Percentiles rank a stretch among this genome's conserved stretches.
Conservation (phyloP, 257 asterid species). For the Capsicum baccatum region DNA sequence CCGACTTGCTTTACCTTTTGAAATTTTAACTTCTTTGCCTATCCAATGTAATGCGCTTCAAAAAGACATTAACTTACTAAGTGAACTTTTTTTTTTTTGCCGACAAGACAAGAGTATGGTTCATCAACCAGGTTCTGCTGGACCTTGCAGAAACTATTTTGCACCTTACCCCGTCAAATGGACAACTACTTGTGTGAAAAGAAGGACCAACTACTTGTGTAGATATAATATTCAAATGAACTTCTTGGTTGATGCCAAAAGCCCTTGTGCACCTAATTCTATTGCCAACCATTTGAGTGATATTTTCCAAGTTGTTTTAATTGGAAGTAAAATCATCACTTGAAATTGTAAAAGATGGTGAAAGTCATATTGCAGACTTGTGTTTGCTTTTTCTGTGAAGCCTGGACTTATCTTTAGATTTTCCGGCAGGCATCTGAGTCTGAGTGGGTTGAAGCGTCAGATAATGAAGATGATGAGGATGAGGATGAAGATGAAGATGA, state of each 20-base stretch:
- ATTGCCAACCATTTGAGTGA: neutral
- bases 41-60: neutral
- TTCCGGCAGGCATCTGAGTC: slow-evolving; percentile 79
- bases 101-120: neutral
- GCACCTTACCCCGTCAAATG: neutral
- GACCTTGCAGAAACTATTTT: neutral
- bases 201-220: neutral
- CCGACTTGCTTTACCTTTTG: neutral
- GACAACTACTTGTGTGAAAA: slow-evolving; percentile 1
- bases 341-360: neutral
- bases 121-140: neutral
- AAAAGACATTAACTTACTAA: neutral
- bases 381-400: slow-evolving; percentile 17
- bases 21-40: neutral
- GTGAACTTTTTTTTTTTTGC: neutral
- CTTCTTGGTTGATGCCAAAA: neutral
- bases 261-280: neutral
- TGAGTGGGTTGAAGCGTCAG: slow-evolving; percentile 94
- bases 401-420: slow-evolving; percentile 31
- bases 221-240: neutral
- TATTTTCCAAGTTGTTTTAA: neutral
- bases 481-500: slow-evolving; percentile 59
- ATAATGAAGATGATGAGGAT: slow-evolving; percentile 67
- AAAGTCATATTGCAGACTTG: neutral
- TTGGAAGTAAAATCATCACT: slow-evolving; percentile 17